These are phyloP conservation scores for Pichia sp. DNA, from an alignment of 1,139 yeast species.

Conservation along the genomic window DNA sequence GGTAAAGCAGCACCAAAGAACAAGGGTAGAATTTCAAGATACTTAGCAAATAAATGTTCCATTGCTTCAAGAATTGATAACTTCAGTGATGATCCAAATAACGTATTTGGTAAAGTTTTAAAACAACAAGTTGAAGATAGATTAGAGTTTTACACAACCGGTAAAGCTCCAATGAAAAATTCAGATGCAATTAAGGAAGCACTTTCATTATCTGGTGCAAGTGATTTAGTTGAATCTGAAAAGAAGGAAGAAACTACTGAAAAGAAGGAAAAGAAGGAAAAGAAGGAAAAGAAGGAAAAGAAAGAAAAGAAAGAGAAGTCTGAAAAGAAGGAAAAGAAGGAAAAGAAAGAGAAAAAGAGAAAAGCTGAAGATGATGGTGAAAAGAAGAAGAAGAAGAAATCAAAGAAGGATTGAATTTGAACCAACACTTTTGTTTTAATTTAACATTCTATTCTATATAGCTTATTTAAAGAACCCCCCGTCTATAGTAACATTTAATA, in stretches of 20 bases:
- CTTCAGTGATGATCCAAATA: slow-evolving; percentile 80
- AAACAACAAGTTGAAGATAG: slow-evolving; percentile 98
- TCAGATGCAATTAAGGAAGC: slow-evolving; percentile 92
- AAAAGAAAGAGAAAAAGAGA: slow-evolving; percentile 45
- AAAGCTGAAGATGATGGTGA: slow-evolving; percentile 37
- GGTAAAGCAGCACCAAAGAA: slow-evolving; percentile 96
- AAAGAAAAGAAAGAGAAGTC: slow-evolving; percentile 44
- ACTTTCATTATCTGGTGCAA: slow-evolving; percentile 54
- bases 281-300: slow-evolving; percentile 42
- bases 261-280: slow-evolving; percentile 42
- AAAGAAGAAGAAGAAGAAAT: slow-evolving; percentile 40
- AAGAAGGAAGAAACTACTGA: slow-evolving; percentile 45
- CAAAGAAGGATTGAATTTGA: slow-evolving; percentile 8
- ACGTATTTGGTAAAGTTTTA: slow-evolving; percentile 82
- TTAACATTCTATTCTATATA: neutral
- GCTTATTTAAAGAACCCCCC: neutral
- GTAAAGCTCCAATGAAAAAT: slow-evolving; percentile 94
- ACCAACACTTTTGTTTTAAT: neutral
- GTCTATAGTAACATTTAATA: slow-evolving; percentile 2
- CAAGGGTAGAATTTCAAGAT: slow-evolving; percentile 98
- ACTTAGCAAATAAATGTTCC: slow-evolving; percentile 96
- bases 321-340: slow-evolving; percentile 32
- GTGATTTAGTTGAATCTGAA: slow-evolving; percentile 43
- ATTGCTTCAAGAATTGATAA: slow-evolving; percentile 98
- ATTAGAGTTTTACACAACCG: slow-evolving; percentile 90